phyloP scores from a whole-genome alignment of 2,329 filamentous ascomycete genomes.

The Pseudocercospora musae region DNA sequence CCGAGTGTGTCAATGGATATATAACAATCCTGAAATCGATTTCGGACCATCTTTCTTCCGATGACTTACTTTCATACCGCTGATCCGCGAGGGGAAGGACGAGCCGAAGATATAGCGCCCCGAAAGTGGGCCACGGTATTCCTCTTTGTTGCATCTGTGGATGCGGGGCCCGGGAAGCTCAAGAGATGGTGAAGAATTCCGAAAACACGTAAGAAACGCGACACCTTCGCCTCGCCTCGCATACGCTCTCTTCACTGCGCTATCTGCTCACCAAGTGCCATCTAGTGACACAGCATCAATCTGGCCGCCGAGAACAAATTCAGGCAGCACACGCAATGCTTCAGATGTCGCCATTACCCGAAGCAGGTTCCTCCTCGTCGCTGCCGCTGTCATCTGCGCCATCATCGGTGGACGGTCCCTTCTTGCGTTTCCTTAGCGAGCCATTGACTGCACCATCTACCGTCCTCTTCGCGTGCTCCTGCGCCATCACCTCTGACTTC shows the following conservation, averaged over 20 bases:
- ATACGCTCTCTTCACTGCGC: neutral
- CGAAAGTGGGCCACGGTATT: neutral
- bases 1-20: neutral
- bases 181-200: neutral
- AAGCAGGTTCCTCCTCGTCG: neutral
- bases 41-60: neutral
- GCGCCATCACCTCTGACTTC: neutral
- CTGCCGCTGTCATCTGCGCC: conserved; percentile 12
- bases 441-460: conserved; percentile 5
- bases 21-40: neutral
- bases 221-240: no score
- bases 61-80: neutral
- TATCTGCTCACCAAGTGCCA: no score
- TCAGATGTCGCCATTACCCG: neutral
- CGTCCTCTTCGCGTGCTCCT: conserved; percentile 4
- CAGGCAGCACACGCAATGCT: neutral
- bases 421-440: conserved; percentile 15
- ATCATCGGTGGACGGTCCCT: conserved; percentile 12
- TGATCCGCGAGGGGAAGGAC: neutral
- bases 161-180: neutral
- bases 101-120: neutral
- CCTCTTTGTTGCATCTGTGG: neutral
- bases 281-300: neutral
- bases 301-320: neutral
- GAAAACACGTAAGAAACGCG: neutral